phyloP scores from a whole-genome alignment of 495 filamentous ascomycete species.

The Hyaloscypha hepaticicola region DNA sequence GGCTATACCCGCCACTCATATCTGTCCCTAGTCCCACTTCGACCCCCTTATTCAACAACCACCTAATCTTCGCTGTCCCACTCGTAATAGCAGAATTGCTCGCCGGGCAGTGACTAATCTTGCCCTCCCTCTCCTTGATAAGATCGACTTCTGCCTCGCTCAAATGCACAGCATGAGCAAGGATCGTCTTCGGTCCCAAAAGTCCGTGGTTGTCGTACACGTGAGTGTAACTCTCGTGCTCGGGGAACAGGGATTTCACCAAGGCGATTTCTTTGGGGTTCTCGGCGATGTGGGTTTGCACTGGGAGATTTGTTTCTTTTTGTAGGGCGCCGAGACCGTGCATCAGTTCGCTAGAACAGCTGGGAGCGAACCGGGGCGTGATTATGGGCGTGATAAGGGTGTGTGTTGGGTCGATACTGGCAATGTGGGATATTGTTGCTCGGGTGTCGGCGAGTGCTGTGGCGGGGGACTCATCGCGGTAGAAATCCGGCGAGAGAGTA shows the following conservation, averaged over 20 bases:
- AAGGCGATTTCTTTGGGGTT: constrained; percentile 71
- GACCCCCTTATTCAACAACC: constrained; percentile 70
- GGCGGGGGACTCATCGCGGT: constrained; percentile 64
- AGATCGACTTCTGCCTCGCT: constrained; percentile 59
- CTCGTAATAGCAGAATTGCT: constrained; percentile 78
- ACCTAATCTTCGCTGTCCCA: constrained; percentile 69
- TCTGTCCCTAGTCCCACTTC: constrained; percentile 86
- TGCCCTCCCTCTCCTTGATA: constrained; percentile 57
- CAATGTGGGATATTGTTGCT: constrained; percentile 66
- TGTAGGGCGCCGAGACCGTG: constrained; percentile 62
- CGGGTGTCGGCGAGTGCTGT: constrained; percentile 55
- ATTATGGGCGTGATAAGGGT: constrained; percentile 72
- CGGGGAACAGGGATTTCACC: constrained; percentile 69
- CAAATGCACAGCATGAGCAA: constrained; percentile 86
- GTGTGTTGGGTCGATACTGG: constrained; percentile 58
- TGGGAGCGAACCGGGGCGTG: constrained; percentile 87
- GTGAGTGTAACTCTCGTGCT: constrained; percentile 59
- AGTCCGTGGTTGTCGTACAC: constrained; percentile 78
- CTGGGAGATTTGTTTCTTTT: constrained; percentile 54
- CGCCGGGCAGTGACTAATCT: constrained; percentile 82
- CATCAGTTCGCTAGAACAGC: constrained; percentile 63
- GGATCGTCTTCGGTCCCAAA: constrained; percentile 69
- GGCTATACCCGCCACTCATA: constrained; percentile 79
- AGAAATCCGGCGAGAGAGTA: constrained; percentile 66
- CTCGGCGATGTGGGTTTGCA: constrained; percentile 93